These are phyloP conservation scores for Seiridium unicorne DNA, from an alignment of 2,329 filamentous ascomycete genomes.

Conservation along the genomic window DNA sequence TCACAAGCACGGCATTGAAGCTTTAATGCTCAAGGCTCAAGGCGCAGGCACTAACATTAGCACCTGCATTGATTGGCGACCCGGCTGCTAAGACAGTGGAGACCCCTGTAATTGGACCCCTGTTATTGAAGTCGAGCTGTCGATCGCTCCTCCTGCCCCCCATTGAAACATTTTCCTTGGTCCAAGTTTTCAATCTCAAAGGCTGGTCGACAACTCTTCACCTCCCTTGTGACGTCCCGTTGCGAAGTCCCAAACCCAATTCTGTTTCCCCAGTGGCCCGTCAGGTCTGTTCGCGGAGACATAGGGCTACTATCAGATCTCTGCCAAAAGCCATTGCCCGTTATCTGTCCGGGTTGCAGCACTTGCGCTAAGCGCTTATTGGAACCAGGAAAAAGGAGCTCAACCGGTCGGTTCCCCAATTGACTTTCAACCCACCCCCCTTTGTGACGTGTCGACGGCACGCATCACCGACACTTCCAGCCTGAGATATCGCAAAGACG, in stretches of 20 bases:
- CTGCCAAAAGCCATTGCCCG: not conserved
- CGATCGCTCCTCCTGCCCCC: not conserved
- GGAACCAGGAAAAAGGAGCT: not conserved
- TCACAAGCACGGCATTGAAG: not conserved
- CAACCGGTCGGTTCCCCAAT: conserved; percentile 23
- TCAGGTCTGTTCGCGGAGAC: no score
- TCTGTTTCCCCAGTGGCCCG: not conserved
- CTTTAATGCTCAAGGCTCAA: not conserved
- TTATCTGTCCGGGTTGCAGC: not conserved
- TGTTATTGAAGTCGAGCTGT: not conserved
- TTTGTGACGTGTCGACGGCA: conserved; percentile 28
- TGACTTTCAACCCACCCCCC: conserved; percentile 17
- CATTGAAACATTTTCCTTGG: conserved; percentile 4
- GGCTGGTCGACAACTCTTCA: not conserved
- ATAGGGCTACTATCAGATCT: not conserved
- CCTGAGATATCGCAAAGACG: conserved; percentile 18
- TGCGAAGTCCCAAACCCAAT: not conserved
- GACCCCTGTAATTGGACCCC: not conserved
- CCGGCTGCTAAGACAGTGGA: not conserved
- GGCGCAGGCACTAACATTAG: not conserved
- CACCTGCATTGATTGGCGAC: not conserved
- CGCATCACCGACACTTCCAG: conserved; percentile 16
- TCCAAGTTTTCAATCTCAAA: not conserved
- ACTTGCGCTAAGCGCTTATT: conserved; percentile 2
- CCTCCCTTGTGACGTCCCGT: not conserved